A percentile compares a stretch with the other conserved stretches of the same genome.
Conservation (phyloP, 352 stramenopile genomes). For the Globisporangium spiculum region DNA sequence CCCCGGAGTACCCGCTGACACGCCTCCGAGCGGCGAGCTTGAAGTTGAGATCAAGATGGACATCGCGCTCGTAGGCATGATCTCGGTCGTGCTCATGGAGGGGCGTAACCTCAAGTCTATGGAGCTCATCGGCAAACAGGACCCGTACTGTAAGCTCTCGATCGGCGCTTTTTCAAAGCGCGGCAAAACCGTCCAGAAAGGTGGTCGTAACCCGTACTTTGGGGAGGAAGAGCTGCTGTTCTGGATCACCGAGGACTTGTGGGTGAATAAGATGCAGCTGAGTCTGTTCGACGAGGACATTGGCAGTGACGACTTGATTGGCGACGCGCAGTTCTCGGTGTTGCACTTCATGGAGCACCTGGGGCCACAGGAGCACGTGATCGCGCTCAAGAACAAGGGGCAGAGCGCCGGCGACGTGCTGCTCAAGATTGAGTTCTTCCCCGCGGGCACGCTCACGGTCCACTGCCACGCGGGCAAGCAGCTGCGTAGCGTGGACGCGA, state of each 20-base stretch:
- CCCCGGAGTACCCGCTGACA: conserved; percentile 18
- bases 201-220: conserved; percentile 90
- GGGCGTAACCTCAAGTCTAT: conserved; percentile 89
- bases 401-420: conserved; percentile 74
- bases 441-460: conserved; percentile 63
- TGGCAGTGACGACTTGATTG: conserved; percentile 88
- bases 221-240: conserved; percentile 89
- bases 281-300: conserved; percentile 88
- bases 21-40: conserved; percentile 39
- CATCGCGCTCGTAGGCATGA: conserved; percentile 78
- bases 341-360: conserved; percentile 67
- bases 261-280: conserved; percentile 77
- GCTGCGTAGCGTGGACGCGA: conserved; percentile 70
- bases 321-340: conserved; percentile 65
- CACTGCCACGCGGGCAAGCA: conserved; percentile 57
- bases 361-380: conserved; percentile 47
- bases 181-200: conserved; percentile 68
- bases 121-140: conserved; percentile 88
- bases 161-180: conserved; percentile 71
- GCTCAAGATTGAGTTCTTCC: conserved; percentile 81
- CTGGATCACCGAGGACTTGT: conserved; percentile 90
- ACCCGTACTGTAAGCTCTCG: conserved; percentile 88
- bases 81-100: conserved; percentile 85
- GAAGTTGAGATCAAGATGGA: conserved; percentile 74
- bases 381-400: conserved; percentile 60